These are phyloP conservation scores for Fraxinus velutina DNA, from an alignment of 305 asterid genomes.

Conservation along the genomic window DNA sequence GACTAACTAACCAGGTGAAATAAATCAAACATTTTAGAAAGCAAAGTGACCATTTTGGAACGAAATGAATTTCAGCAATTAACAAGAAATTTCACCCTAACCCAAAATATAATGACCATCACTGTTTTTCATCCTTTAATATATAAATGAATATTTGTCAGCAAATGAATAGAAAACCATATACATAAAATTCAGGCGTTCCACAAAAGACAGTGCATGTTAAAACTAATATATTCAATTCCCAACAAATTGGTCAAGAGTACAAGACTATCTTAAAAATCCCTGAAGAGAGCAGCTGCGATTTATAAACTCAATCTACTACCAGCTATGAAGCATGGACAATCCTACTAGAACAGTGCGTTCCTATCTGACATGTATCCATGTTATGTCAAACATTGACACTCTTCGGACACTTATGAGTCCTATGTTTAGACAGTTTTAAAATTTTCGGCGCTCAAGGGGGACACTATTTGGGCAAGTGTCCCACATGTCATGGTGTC, in stretches of 20 bases:
- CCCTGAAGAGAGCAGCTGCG: not conserved
- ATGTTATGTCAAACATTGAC: not conserved
- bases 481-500: not conserved
- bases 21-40: not conserved
- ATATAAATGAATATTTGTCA: not conserved
- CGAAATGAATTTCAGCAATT: not conserved
- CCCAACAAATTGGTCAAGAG: not conserved
- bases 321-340: constrained; percentile 1
- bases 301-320: not conserved
- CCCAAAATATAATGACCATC: not conserved
- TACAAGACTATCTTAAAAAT: not conserved
- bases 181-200: not conserved
- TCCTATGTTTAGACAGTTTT: not conserved
- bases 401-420: not conserved
- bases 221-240: not conserved
- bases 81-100: not conserved
- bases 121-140: not conserved
- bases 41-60: not conserved
- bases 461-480: not conserved
- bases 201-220: not conserved
- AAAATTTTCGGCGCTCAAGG: not conserved
- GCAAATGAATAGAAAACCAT: not conserved
- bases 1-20: not conserved
- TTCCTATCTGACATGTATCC: not conserved
- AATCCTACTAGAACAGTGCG: not conserved